Base-by-base conservation (phyloP, 2,329 filamentous ascomycete genomes). In the Albophoma yamanashiensis region DNA sequence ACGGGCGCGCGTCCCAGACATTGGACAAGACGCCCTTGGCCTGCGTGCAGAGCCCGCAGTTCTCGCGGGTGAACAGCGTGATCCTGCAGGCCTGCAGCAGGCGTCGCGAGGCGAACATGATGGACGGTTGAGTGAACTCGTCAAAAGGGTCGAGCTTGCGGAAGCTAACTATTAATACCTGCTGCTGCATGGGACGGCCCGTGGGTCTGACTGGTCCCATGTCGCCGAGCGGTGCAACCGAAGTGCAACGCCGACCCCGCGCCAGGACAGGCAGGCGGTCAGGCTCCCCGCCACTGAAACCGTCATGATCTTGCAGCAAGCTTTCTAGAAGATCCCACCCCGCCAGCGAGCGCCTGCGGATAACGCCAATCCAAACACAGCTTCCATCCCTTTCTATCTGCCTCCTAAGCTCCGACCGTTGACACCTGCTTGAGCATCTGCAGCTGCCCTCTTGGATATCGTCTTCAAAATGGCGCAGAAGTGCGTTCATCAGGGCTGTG, bases 401-500 rank as follows among this genome's bases (percentile, higher is more conserved):
- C 27, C 27, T n/a, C 20, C 3, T 2, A 12, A 17, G 50, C 50
- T 14, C 4, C 20, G 31, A 22, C 7, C 11, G 31, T 7, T 7
- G 50, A 31, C 2, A 5, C 7, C 15, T 38, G 9, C 31, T 55
- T 34, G 31, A 38, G 20, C 4, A n/a, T 15, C 20, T 38, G 34
- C 50, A 38, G 50, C 31, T 55, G 3, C 9, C 15, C 2, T 11
- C n/a, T 22, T 38, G 27, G 12, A 52, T 4, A 7, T 9, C 3
- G 4, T 4, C 31, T n/a, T 55, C 50, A 64, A 60, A 62, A 90
- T 90, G 87, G 80, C 87, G 61, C 83, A 87, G 69, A 97, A 96
- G 79, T 99, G 94, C 75, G 91, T 97, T 61, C 94, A 97, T 79
- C 92, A 96, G 76, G 92, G 92, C 73, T 99, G 94, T 76, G 91